phyloP scores from a whole-genome alignment of 106 monocot species.

The Agapanthus africanus region DNA sequence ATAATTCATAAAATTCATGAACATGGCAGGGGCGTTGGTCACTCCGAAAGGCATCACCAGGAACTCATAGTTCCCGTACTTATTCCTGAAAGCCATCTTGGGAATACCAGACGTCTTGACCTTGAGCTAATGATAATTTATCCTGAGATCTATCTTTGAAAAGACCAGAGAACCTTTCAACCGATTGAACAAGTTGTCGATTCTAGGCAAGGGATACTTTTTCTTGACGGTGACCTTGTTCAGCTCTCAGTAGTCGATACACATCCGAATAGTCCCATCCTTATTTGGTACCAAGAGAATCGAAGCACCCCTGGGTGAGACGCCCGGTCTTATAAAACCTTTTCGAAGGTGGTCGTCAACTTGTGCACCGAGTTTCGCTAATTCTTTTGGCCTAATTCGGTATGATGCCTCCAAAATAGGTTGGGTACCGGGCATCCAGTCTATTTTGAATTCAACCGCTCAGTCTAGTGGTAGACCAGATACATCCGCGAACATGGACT shows the following conservation, averaged over 20 bases:
- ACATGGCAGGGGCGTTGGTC: background rate
- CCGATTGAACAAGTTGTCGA: constrained; percentile 7
- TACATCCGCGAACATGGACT: too few relatives aligned
- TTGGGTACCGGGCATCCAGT: too few relatives aligned
- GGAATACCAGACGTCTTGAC: too few relatives aligned
- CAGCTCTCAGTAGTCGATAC: background rate
- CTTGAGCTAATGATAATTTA: background rate
- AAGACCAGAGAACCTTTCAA: background rate
- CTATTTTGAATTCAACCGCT: too few relatives aligned
- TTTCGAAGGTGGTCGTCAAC: too few relatives aligned
- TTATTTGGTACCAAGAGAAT: too few relatives aligned
- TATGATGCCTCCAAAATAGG: too few relatives aligned
- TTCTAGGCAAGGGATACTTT: background rate
- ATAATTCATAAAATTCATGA: constrained; percentile 1
- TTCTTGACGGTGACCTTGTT: constrained; percentile 6
- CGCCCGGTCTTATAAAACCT: background rate
- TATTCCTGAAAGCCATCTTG: too few relatives aligned
- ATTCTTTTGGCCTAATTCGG: too few relatives aligned
- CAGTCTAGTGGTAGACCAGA: too few relatives aligned
- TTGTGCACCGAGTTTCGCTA: too few relatives aligned
- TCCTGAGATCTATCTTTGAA: background rate
- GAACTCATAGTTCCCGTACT: background rate
- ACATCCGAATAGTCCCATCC: background rate
- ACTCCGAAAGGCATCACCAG: too few relatives aligned
- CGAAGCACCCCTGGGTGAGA: background rate